Evolutionary conservation across 371 early-diverging fungal species (phyloP), one percentile per base, ranked within the genome.

Genomic region (Blastocladiella emersonii): DNA sequence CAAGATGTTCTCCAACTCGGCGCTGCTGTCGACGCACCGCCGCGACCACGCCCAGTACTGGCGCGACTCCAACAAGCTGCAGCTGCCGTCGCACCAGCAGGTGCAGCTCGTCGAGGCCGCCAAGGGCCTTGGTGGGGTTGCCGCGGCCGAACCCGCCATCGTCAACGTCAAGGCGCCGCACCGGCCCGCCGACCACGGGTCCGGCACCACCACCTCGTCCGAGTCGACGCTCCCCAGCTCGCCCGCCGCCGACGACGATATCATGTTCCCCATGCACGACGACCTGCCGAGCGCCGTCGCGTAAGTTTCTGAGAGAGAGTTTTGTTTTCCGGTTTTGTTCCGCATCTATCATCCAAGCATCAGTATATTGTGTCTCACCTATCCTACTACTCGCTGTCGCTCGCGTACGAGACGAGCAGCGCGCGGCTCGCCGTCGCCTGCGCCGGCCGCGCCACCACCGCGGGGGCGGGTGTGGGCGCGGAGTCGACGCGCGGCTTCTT

Each of bases 101-200:
- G 86, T 87, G 2, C 85, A 85, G 64, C 68, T 87, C 71, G 71
- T 87, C 65, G 88, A 87, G 63, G 88, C 88, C 25, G 88, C 88
- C 8, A 79, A 84, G 44, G 82, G 85, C 48, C 64, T 86, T 1
- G 41, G 13, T 1, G 41, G 19, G 0, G 41, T 21, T 21, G 41
- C 41, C 19, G 41, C 41, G 41, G 41, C 41, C 41, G 41, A 13
- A 21, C 19, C 19, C 41, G 41, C 41, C 19, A 41, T 17, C 41
- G 41, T 13, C 19, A 21, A 13, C 6, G 41, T 21, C 8, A 21
- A 21, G 41, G 19, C 41, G 19, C 19, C 19, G 19, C 13, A 21
- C 19, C 30, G 53, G 12, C 8, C 13, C 15, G 30, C 7, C 53
- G 32, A 27, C 10, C 25, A 8, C n/a, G 48, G n/a, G n/a, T 48